These are phyloP conservation scores for Trichoderma breve DNA, from an alignment of 2,329 filamentous ascomycete species.

Conservation along the genomic window DNA sequence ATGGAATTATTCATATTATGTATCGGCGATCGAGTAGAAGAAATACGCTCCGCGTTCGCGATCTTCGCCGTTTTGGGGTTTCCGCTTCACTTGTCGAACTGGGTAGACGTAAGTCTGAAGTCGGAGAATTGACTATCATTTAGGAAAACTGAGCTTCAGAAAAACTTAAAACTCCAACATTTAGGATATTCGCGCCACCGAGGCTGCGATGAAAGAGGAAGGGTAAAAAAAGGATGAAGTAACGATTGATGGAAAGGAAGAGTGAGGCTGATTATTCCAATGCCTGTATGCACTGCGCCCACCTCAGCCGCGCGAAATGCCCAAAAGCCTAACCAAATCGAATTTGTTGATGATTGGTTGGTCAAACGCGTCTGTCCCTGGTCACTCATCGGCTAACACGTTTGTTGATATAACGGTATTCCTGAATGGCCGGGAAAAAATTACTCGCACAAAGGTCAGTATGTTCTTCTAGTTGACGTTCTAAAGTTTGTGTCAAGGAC, in stretches of 20 bases:
- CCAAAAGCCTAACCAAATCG: background rate
- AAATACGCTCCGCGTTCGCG: background rate
- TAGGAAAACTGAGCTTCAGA: background rate
- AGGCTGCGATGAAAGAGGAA: background rate
- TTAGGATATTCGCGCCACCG: background rate
- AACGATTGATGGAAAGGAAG: background rate
- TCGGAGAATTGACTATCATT: background rate
- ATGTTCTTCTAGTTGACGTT: background rate
- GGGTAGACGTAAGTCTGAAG: background rate
- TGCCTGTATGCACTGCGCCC: background rate
- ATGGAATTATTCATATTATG: background rate
- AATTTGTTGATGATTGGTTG: background rate
- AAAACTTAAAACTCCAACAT: background rate
- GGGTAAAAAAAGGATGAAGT: background rate
- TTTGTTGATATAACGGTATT: background rate
- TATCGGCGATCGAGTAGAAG: background rate
- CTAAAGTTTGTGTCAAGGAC: too few relatives aligned
- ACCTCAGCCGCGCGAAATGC: background rate
- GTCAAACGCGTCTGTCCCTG: background rate
- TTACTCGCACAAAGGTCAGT: background rate
- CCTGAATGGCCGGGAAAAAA: too few relatives aligned
- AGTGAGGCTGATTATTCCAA: background rate
- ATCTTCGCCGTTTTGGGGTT: background rate
- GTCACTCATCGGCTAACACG: background rate
- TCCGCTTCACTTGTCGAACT: background rate